Base-by-base conservation (phyloP, 768 basidiomycete genomes). In the Clitopilus hobsonii region DNA sequence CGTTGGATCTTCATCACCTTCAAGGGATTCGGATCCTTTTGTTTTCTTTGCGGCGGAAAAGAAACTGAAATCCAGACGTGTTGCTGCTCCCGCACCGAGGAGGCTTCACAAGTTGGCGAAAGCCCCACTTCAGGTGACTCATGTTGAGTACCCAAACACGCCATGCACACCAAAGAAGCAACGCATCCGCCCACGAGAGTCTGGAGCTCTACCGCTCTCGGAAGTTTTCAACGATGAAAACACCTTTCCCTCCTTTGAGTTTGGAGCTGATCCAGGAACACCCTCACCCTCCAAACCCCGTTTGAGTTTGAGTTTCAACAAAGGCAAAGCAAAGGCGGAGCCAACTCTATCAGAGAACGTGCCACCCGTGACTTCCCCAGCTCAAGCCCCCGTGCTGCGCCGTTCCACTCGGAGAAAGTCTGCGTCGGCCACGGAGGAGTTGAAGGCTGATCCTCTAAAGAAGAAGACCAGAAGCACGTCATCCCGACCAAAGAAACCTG, bases 31-130 rank as follows among this genome's bases (percentile, higher is more conserved):
- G 0, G 82, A 84, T 56, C 82, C 81, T 0, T 84, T 84, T 56
- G 83, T 82, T 0, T 83, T 84, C 57, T 69, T 81, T 27, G 78
- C 81, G 16, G 72, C 80, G 0, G 82, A 84, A 62, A 72, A 71
- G 51, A 78, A 74, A 49, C 63, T 83, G 57, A 80, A 78, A 60
- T 72, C 65, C 1, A 69, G 74, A 38, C 78, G 79, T 5, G 58
- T 63, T 4, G 52, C 55, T 36, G 26, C 20, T 55, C 1, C 53
- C 61, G 27, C 53, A 66, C 38, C 56, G 62, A 22, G 67, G 11
- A 54, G 55, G n/a, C 54, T 51, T 56, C 60, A 49, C 29, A 38
- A 27, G 13, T 25, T 29, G 22, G 32, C 50, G 41, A 58, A 52
- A 61, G 58, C 54, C 62, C 63, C 5, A 61, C 60, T 24, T 62